These are phyloP conservation scores for Ettlia oleoabundans DNA, from an alignment of 139 green algal genomes.

Conservation along the genomic window DNA sequence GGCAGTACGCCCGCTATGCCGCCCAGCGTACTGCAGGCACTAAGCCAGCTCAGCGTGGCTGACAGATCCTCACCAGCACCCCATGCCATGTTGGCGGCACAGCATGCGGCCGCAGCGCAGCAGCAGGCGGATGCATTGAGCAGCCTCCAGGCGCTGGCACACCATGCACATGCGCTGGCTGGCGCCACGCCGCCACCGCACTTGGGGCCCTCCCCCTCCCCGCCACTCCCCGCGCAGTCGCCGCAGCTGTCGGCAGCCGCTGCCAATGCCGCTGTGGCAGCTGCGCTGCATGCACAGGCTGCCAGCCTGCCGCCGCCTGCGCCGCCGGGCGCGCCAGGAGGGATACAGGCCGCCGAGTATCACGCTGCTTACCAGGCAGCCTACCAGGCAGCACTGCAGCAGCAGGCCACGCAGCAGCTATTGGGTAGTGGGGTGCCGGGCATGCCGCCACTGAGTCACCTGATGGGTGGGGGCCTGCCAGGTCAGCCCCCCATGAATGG, in stretches of 20 bases:
- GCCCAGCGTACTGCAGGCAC: conserved; percentile 55
- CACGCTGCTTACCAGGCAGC: conserved; percentile 90
- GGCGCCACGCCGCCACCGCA: conserved; percentile 15
- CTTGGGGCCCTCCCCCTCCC: conserved; percentile 6
- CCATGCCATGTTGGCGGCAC: conserved; percentile 29
- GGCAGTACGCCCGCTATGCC: conserved; percentile 23
- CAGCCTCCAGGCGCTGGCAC: conserved; percentile 24
- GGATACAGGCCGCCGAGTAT: conserved; percentile 62
- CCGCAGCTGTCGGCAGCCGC: conserved; percentile 27
- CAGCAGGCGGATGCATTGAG: conserved; percentile 19
- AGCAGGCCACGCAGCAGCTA: conserved; percentile 59
- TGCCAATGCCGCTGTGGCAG: conserved; percentile 32
- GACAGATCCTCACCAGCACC: conserved; percentile 1
- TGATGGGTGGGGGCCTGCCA: conserved; percentile 21
- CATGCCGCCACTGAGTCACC: conserved; percentile 33
- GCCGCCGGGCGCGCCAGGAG: background rate
- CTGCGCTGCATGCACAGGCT: conserved; percentile 20
- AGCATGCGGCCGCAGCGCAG: conserved; percentile 26
- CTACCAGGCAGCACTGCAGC: conserved; percentile 86
- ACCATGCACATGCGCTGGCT: conserved; percentile 14
- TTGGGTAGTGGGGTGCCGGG: conserved; percentile 31
- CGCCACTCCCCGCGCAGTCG: conserved; percentile 19
- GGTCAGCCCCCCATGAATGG: conserved; percentile 41
- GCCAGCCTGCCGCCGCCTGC: conserved; percentile 9
- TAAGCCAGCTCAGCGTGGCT: conserved; percentile 52